These are phyloP conservation scores for Periconia sp. DNA, from an alignment of 2,329 filamentous ascomycete genomes.

Conservation along the genomic window DNA sequence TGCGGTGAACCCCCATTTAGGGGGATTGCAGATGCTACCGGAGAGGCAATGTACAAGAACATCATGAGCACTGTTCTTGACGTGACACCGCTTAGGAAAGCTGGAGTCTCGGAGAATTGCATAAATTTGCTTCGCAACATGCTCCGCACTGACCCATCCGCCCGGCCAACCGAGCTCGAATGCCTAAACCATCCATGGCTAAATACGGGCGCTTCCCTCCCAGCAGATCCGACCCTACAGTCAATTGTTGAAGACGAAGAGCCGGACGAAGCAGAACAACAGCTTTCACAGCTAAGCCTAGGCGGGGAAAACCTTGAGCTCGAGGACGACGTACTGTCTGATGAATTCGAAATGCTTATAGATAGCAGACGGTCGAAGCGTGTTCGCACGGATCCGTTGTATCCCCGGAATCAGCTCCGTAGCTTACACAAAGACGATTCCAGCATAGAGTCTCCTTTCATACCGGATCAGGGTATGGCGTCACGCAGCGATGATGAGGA, in stretches of 20 bases:
- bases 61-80: conserved; percentile 84
- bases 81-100: conserved; percentile 64
- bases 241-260: conserved; percentile 64
- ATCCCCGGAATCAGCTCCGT: conserved; percentile 47
- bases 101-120: conserved; percentile 67
- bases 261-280: conserved; percentile 56
- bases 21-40: conserved; percentile 75
- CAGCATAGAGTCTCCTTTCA: conserved; percentile 46
- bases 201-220: conserved; percentile 51
- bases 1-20: conserved; percentile 81
- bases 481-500: conserved; percentile 25
- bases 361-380: conserved; percentile 52
- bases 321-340: conserved; percentile 33
- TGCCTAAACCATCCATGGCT: conserved; percentile 80
- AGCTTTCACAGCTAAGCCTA: conserved; percentile 61
- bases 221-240: conserved; percentile 36
- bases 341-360: conserved; percentile 33
- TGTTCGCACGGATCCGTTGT: conserved; percentile 48
- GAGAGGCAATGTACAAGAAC: conserved; percentile 79
- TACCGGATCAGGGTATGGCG: conserved; percentile 35
- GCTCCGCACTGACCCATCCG: conserved; percentile 78
- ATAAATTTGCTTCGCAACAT: conserved; percentile 80
- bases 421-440: conserved; percentile 46
- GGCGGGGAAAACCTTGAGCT: conserved; percentile 40
- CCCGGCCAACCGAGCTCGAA: conserved; percentile 74